These are phyloP conservation scores for Coemansia sp. DNA, from an alignment of 192 early-diverging fungal species.

Conservation along the genomic window DNA sequence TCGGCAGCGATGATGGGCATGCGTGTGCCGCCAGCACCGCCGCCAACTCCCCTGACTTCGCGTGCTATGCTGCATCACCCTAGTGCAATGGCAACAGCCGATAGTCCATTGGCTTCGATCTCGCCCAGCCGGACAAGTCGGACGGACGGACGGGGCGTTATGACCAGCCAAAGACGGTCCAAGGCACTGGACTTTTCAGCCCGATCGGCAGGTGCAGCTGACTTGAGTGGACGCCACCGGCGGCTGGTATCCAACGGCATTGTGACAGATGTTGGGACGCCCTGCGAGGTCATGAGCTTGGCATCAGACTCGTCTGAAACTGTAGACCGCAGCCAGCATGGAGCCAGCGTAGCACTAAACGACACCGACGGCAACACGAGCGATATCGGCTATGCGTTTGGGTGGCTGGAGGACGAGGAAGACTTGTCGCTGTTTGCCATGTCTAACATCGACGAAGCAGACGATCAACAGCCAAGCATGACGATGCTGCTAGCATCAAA, in stretches of 20 bases:
- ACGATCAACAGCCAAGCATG: conserved; percentile 22
- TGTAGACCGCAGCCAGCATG: not conserved
- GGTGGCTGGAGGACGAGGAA: conserved; percentile 49
- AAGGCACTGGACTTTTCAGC: conserved; percentile 7
- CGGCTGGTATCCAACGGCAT: conserved; percentile 8
- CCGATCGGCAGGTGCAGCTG: not conserved
- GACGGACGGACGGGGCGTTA: not conserved
- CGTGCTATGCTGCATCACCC: not conserved
- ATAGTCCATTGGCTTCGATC: not conserved
- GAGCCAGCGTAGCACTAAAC: not conserved
- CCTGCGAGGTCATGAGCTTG: conserved; percentile 8
- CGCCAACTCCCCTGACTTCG: conserved; percentile 17
- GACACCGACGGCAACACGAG: conserved; percentile 7
- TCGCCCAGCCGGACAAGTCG: not conserved
- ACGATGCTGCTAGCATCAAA: conserved; percentile 44
- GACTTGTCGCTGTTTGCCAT: conserved; percentile 48
- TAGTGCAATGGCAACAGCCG: not conserved
- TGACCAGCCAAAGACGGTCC: not conserved
- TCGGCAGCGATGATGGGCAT: not conserved
- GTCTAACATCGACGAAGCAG: conserved; percentile 18
- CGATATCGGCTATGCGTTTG: conserved; percentile 40
- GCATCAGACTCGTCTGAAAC: conserved; percentile 13
- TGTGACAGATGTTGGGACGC: conserved; percentile 10
- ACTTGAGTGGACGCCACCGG: not conserved
- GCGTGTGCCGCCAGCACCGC: conserved; percentile 22